Evolutionary conservation across 2,329 filamentous ascomycete genomes (phyloP), one percentile per base, ranked within the genome.

Genomic region (Trichoderma arundinaceum): DNA sequence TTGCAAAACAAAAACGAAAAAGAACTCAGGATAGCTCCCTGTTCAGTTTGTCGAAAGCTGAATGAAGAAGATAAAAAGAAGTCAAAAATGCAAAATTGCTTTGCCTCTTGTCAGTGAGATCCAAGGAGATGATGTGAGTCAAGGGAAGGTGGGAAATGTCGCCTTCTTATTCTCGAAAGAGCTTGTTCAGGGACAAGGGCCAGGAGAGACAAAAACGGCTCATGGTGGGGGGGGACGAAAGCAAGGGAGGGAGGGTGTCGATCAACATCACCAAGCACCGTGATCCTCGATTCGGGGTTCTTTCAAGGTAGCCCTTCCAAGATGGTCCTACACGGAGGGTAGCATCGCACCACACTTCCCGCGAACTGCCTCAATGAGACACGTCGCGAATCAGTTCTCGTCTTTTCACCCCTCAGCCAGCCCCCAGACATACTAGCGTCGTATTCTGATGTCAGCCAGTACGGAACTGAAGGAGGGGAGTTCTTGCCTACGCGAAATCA

Each of bases 361-460:
- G 32, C 2, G 19, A 54, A 33, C 39, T 32, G 33, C 39, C n/a
- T 38, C 49, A 22, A 38, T 28, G 38, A 63, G 60, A 35, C 44
- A 44, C 32, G 39, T 32, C 17, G 28, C 49, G n/a, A 43, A 54
- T 38, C 33, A 49, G n/a, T 38, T 15, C n/a, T 17, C n/a, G 17
- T 5, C n/a, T 28, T 35, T 54, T 19, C 32, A 7, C 44, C 35
- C 39, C 33, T 19, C 49, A 54, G 60, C 60, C 49, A 46, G 32
- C 17, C 60, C 38, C 35, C 22, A 38, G 49, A 46, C 39, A 46
- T 38, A 35, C 46, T 65, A 65, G 62, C 17, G 62, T 19, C 6
- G 53, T 17, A 46, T 56, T 56, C 58, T 49, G 57, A 66, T 53
- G 41, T 62, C 39, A 66, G 49, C 32, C 41, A 65, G 38, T 5